Evolutionary conservation across 768 basidiomycete species (phyloP).

Genomic region (Rhizopogon salebrosus): DNA sequence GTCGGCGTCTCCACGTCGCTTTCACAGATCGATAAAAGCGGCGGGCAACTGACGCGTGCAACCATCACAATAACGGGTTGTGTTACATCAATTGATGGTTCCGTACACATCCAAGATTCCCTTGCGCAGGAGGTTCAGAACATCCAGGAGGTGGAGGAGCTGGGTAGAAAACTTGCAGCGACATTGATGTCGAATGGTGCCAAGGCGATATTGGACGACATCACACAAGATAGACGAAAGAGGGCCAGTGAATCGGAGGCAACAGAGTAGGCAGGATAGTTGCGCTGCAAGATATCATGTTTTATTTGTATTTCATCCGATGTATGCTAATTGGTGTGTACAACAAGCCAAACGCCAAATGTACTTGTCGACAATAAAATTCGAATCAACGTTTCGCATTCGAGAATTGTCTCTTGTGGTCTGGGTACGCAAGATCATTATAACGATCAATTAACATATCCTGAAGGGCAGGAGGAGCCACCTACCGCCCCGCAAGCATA

Average conservation of each 20-base stretch:
- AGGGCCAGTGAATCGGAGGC: conserved; percentile 39
- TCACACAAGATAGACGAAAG: conserved; percentile 60
- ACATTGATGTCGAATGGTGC: conserved; percentile 68
- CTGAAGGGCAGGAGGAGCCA: no score
- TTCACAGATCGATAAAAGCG: conserved; percentile 26
- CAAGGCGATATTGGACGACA: conserved; percentile 74
- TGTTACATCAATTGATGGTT: conserved; percentile 80
- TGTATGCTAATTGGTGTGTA: background rate
- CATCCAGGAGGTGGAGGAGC: conserved; percentile 55
- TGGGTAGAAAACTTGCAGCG: conserved; percentile 65
- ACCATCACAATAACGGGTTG: conserved; percentile 67
- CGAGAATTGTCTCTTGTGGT: conserved; percentile 19
- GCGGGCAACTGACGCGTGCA: conserved; percentile 13
- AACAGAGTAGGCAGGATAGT: conserved; percentile 19
- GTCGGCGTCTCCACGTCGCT: conserved; percentile 73
- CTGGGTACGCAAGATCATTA: conserved; percentile 12
- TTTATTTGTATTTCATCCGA: background rate
- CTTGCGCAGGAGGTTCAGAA: conserved; percentile 46
- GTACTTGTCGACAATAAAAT: no score
- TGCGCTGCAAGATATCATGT: conserved; percentile 7
- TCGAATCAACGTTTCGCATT: background rate
- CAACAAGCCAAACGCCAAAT: background rate
- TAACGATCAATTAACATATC: conserved; percentile 8
- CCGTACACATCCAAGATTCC: conserved; percentile 62
- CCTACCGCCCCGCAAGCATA: no score